Conservation (phyloP, 495 filamentous ascomycete genomes). For the Penicillium roqueforti region DNA sequence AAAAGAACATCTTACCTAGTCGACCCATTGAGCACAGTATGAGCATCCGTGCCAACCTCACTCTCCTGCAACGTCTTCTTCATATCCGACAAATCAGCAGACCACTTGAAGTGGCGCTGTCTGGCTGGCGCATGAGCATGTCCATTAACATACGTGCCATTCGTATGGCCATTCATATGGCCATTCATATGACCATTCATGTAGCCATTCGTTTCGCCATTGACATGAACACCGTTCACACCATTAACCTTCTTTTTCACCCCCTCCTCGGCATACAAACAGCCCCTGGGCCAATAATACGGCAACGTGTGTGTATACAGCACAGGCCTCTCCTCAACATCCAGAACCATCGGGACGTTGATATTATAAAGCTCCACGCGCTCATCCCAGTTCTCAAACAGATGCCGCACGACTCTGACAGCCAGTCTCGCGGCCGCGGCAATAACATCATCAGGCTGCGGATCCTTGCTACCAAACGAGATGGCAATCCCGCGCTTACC, state of each 20-base stretch:
- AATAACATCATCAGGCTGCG: conserved; percentile 67
- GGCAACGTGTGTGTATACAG: conserved; percentile 75
- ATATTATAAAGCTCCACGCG: conserved; percentile 80
- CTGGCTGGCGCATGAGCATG: conserved; percentile 15
- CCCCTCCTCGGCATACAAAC: conserved; percentile 66
- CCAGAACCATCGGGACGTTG: conserved; percentile 69
- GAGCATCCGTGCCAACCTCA: conserved; percentile 84
- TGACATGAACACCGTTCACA: conserved; percentile 55
- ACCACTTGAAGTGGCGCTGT: conserved; percentile 41
- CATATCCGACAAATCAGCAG: conserved; percentile 44
- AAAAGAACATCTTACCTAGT: conserved; percentile 33
- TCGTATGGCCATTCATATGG: conserved; percentile 13
- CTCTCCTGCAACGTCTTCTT: conserved; percentile 43
- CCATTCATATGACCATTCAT: conserved; percentile 39
- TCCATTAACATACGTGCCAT: conserved; percentile 15
- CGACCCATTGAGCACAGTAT: conserved; percentile 76
- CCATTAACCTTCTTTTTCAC: neutral
- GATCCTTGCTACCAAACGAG: conserved; percentile 74
- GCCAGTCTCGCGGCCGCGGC: conserved; percentile 60
- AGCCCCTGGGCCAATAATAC: conserved; percentile 79
- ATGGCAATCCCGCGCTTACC: conserved; percentile 72
- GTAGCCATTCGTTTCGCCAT: conserved; percentile 48
- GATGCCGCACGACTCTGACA: conserved; percentile 69
- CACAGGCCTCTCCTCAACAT: conserved; percentile 60
- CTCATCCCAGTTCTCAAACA: conserved; percentile 67